Base-by-base conservation (phyloP, 805 yeast species). In the Cyberlindnera veronae region DNA sequence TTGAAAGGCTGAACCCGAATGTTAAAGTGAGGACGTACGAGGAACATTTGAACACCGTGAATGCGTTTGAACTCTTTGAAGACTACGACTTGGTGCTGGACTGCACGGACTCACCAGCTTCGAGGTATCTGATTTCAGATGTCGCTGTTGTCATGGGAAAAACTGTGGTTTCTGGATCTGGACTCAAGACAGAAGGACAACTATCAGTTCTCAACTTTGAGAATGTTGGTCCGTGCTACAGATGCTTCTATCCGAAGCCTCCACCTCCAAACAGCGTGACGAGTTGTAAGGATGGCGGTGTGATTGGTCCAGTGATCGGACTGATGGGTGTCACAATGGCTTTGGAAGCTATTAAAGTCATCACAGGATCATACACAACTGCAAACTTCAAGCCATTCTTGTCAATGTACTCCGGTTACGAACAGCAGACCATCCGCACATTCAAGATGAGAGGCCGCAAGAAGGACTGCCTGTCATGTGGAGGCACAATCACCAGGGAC, bases 261-360 rank as follows among this genome's bases (percentile, higher is more conserved):
- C 97, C 99, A 0, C 79, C 90, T 1, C 85, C 96, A 1, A 81
- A 77, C 43, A 70, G 84, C 2, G 88, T 90, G 1, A 76, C 88
- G 0, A 75, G 95, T 0, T 93, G 99, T 54, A 77, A 85, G 12
- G 98, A 89, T 61, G 95, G 95, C 3, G 97, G 97, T 5, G 95
- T 91, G 1, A 61, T 93, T 19, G 99, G 99, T 0, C 95, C 98
- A 0, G 93, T 90, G n/a, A 95, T 93, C 40, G 99, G 99, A 0
- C 53, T 88, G 1, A 77, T 91, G 57, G 99, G 99, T 9, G 69
- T 79, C 0, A 71, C 85, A 70, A 91, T 93, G 84, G 95, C 96
- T 0, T 63, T 84, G 16, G 99, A 93, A 54, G 72, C 95, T 0
- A 71, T 95, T 19, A 90, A 91, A 57, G 68, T 91, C 7, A 54